Percentiles rank a stretch among this genome's conserved stretches.
These are phyloP conservation scores for Tetrapisispora namnaoensis DNA, from an alignment of 805 yeast species.

Conservation along the genomic window DNA sequence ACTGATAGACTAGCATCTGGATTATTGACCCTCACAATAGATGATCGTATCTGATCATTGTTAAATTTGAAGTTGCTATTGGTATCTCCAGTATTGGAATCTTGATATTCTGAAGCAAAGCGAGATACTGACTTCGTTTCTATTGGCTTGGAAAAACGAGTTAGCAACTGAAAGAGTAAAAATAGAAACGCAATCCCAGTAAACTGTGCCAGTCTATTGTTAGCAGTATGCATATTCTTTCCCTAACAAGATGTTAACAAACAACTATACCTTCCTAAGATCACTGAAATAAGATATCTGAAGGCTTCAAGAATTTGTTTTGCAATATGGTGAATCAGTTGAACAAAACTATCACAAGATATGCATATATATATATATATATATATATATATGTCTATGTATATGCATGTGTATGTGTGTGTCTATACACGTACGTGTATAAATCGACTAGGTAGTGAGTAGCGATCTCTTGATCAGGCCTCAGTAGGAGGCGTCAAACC, in stretches of 20 bases:
- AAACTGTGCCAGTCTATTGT: neutral
- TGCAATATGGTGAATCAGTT: no score
- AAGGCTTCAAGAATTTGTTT: no score
- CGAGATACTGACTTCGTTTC: neutral
- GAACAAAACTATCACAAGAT: no score
- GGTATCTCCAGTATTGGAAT: neutral
- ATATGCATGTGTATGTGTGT: no score
- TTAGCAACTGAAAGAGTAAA: slow-evolving; percentile 1
- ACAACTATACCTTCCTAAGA: no score
- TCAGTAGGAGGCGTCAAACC: no score
- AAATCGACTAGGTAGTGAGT: no score
- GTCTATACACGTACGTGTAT: no score
- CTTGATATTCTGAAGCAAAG: neutral
- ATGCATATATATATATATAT: no score
- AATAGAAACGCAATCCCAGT: neutral
- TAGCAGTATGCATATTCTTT: neutral
- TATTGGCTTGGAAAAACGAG: neutral
- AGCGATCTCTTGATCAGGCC: no score
- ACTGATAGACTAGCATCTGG: slow-evolving; percentile 19
- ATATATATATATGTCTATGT: no score
- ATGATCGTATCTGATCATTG: neutral
- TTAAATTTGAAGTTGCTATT: neutral
- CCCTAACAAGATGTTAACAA: neutral
- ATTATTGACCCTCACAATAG: slow-evolving; percentile 12
- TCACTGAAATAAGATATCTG: neutral